Base-by-base conservation (phyloP, 345 rosid genomes). In the Salix purpurea region DNA sequence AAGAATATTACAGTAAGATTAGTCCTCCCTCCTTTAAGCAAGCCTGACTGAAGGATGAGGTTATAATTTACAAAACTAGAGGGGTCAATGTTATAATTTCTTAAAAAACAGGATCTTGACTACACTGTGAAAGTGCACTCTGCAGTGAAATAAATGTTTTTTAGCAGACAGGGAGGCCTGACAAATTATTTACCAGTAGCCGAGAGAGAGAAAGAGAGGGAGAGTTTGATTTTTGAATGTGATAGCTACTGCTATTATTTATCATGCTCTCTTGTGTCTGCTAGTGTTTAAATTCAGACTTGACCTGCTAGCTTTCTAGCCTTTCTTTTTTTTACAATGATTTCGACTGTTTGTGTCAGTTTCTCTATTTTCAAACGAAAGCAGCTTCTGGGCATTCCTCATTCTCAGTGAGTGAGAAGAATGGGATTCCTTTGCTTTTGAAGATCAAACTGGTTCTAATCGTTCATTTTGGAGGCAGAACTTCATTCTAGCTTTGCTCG, bases 221-320 rank as follows among this genome's bases (percentile, higher is more conserved):
- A 32, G 60, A 71, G 73, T 85, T 86, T 83, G 83, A 83, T 82
- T 83, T 85, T 89, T 88, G 84, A 80, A 81, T 83, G 50, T 50
- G 86, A 78, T 74, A 76, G 80, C 60, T 69, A 71, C 76, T 44
- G 74, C 74, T 58, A 26, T 71, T 36, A 40, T 23, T 7, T 9
- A 44, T 36, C 44, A 60, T 48, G 32, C 5, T 40, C 75, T 21
- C 18, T 60, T 21, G 65, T 76, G 79, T 80, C 77, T 56, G 68
- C 37, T 67, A 76, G 67, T 60, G 65, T 58, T 15, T 12, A 5
- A 72, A 80, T 86, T 79, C 73, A 76, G 76, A 79, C 61, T 61
- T 58, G 23, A 48, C 74, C 70, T n/a, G 72, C 65, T 66, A 32
- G 60, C 13, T 50, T 70, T 50, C 66, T 13, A 5, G 36, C 6